A percentile compares a stretch with the other conserved stretches of the same genome.
These are phyloP conservation scores for Bipolaris sorokiniana DNA, from an alignment of 2,329 filamentous ascomycete genomes.

Conservation along the genomic window DNA sequence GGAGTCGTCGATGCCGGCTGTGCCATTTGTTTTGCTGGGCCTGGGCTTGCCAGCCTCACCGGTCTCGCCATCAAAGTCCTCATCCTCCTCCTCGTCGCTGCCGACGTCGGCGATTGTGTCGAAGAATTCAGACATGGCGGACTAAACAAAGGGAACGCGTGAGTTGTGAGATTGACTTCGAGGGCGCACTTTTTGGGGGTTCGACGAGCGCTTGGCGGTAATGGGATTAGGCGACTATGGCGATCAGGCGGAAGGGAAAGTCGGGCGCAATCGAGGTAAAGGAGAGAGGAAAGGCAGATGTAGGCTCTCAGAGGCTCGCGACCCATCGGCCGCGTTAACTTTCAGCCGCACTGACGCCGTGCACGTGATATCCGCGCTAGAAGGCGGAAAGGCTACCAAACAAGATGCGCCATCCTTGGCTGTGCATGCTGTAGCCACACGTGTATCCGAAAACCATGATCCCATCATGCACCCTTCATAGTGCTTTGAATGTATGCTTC, in stretches of 20 bases:
- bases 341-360: constrained; percentile 22
- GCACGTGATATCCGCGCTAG: constrained; percentile 21
- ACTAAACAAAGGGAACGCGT: constrained; percentile 38
- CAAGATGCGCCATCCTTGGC: constrained; percentile 3
- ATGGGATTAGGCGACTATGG: constrained; percentile 16
- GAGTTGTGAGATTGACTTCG: constrained; percentile 19
- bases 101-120: constrained; percentile 86
- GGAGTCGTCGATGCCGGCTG: constrained; percentile 45
- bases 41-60: constrained; percentile 28
- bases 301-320: constrained; percentile 25
- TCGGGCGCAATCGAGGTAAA: constrained; percentile 24
- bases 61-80: constrained; percentile 43
- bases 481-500: background rate
- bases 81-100: constrained; percentile 55
- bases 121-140: constrained; percentile 65
- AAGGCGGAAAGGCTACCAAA: constrained; percentile 7
- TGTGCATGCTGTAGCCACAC: constrained; percentile 4
- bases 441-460: constrained; percentile 2
- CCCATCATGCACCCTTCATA: constrained; percentile 1
- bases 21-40: constrained; percentile 37
- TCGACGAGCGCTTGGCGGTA: constrained; percentile 17
- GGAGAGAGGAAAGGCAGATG: constrained; percentile 25
- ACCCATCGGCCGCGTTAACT: constrained; percentile 29
- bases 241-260: constrained; percentile 23
- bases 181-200: constrained; percentile 16